Evolutionary conservation across 2,329 filamentous ascomycete genomes (phyloP), one percentile per base, ranked within the genome.

Genomic region (Pseudopithomyces maydicus): DNA sequence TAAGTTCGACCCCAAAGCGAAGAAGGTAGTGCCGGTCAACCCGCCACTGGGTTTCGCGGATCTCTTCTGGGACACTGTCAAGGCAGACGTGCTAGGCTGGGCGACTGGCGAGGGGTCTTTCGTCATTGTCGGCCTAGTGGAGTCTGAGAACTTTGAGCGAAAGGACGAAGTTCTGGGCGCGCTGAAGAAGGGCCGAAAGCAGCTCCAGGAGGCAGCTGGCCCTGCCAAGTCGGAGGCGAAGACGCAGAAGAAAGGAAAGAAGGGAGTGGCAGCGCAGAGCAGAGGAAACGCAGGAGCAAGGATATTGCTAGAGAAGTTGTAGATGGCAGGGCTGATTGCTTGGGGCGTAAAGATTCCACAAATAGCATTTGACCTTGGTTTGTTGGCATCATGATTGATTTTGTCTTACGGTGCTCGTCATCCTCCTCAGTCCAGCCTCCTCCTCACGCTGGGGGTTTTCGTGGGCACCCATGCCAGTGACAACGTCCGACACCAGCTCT

Each of bases 31-130:
- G 68, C 85, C 87, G 20, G 83, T 90, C 2, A 87, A 92, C 47
- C 92, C 92, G 15, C 84, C 90, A 7, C 82, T 98, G 54, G 84
- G 88, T 48, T 99, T 99, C 74, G 87, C 91, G 58, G 84, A 90
- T 62, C 80, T 90, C 47, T 82, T 99, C n/a, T 98, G 94, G 74
- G 86, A 88, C 6, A 80, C 90, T 59, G 93, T 98, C 75, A 85
- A 90, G 73, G 85, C 88, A 0, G 81, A 91, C 64, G 78, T 96
- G 22, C 75, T 95, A 56, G 81, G 86, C 19, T 99, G 95, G 95
- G 93, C 94, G 0, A 93, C 88, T 0, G 90, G 93, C 0, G 85
- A 89, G 1, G 92, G 92, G 65, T 91, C 90, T 1, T 98, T 97
- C 67, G 91, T 96, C 11, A 84, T 97, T 3, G 84, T 98, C 23